phyloP scores from a whole-genome alignment of 441 rosid species.

The Euphorbia celastroides region DNA sequence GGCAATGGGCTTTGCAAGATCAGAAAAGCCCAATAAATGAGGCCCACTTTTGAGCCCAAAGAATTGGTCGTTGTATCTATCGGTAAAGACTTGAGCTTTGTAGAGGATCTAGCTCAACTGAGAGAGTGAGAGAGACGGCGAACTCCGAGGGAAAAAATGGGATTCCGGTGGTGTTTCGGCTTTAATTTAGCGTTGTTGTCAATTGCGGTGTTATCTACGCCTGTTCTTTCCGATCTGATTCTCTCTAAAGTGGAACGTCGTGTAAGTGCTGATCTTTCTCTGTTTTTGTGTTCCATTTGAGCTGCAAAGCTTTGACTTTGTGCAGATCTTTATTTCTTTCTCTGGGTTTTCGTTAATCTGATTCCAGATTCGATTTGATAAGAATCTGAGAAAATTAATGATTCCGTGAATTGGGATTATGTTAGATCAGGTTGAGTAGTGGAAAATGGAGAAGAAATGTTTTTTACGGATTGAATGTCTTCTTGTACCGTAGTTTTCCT shows the following conservation, averaged over 20 bases:
- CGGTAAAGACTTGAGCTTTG: not conserved
- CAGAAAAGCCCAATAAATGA: no score
- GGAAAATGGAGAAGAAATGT: not conserved
- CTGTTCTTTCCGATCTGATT: constrained; percentile 70
- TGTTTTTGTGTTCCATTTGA: constrained; percentile 2
- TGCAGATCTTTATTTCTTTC: constrained; percentile 5
- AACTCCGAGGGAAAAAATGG: constrained; percentile 25
- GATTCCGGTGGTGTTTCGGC: constrained; percentile 27
- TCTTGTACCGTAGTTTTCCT: not conserved
- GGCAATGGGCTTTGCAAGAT: no score
- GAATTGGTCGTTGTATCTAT: not conserved
- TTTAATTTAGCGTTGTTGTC: constrained; percentile 34
- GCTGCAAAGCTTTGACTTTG: not conserved
- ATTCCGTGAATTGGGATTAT: not conserved
- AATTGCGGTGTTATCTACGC: constrained; percentile 37
- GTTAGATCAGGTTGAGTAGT: not conserved
- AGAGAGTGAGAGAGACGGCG: not conserved
- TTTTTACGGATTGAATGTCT: not conserved
- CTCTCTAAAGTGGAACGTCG: constrained; percentile 89
- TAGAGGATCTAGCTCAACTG: not conserved
- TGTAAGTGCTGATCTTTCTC: constrained; percentile 40
- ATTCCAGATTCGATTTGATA: not conserved
- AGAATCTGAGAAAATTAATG: not conserved
- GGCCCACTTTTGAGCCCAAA: not conserved
- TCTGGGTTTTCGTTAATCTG: not conserved